A percentile compares a stretch with the other conserved stretches of the same genome.
Evolutionary conservation across 2,329 filamentous ascomycete genomes (phyloP).

Genomic region (Colletotrichum orbiculare): DNA sequence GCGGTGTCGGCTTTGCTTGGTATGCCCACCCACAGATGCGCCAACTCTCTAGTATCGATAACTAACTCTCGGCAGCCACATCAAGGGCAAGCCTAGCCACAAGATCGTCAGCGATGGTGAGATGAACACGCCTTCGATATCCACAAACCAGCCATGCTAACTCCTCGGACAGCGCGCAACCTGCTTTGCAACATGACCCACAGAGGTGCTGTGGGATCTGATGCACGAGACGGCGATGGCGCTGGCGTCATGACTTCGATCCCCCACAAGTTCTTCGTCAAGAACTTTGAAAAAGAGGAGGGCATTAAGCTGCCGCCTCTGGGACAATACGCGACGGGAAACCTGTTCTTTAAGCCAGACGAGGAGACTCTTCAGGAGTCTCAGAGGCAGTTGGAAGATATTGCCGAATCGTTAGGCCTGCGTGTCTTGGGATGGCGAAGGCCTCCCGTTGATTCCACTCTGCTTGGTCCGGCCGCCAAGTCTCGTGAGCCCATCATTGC

Average conservation of each 20-base stretch:
- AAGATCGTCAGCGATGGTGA: slow-evolving; percentile 98
- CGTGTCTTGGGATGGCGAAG: slow-evolving; percentile 96
- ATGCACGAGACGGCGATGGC: slow-evolving; percentile 97
- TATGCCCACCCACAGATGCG: slow-evolving; percentile 58
- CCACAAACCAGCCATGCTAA: slow-evolving; percentile 8
- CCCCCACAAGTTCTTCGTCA: slow-evolving; percentile 97
- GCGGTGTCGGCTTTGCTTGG: slow-evolving; percentile 99
- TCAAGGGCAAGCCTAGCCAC: slow-evolving; percentile 96
- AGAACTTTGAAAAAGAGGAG: slow-evolving; percentile 95
- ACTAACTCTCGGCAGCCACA: slow-evolving; percentile 72
- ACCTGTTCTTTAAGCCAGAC: slow-evolving; percentile 98
- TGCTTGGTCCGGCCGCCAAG: slow-evolving; percentile 90
- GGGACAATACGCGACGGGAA: slow-evolving; percentile 96
- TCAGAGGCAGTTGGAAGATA: slow-evolving; percentile 91
- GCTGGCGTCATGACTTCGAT: slow-evolving; percentile 99
- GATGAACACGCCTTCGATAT: slow-evolving; percentile 52
- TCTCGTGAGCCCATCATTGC: slow-evolving; percentile 95
- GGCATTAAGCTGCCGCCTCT: slow-evolving; percentile 86
- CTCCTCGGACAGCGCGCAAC: slow-evolving; percentile 75
- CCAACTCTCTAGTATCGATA: slow-evolving; percentile 4
- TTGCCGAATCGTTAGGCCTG: slow-evolving; percentile 87
- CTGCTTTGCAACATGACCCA: slow-evolving; percentile 99
- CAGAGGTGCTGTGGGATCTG: slow-evolving; percentile 96
- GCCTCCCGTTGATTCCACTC: slow-evolving; percentile 91
- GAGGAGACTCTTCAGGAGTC: slow-evolving; percentile 90